Conservation (phyloP, 768 basidiomycete genomes). For the Leccinum disarticulatum region DNA sequence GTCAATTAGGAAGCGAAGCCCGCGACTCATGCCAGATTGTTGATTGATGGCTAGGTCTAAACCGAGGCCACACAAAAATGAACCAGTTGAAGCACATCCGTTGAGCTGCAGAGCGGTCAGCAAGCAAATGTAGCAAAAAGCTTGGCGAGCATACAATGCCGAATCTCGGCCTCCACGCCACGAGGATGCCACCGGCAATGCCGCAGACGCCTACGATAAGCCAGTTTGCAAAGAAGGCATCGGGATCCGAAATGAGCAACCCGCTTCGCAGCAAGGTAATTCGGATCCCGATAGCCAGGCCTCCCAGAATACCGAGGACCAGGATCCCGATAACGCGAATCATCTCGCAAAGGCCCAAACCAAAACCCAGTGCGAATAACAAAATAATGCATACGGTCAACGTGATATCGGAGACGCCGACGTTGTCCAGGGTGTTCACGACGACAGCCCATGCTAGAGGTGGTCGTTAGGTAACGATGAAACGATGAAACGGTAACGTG, state of each 20-base stretch:
- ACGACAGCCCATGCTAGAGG: constrained; percentile 61
- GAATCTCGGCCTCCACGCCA: constrained; percentile 46
- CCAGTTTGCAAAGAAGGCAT: constrained; percentile 50
- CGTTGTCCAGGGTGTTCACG: constrained; percentile 50
- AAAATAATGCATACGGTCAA: constrained; percentile 49
- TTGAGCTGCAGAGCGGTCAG: constrained; percentile 35
- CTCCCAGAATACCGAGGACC: constrained; percentile 51
- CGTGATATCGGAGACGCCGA: constrained; percentile 51
- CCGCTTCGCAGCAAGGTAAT: constrained; percentile 49
- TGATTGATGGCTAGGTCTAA: constrained; percentile 55
- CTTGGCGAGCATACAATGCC: constrained; percentile 45
- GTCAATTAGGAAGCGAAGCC: constrained; percentile 63
- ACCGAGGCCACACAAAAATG: constrained; percentile 57
- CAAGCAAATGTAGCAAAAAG: neutral
- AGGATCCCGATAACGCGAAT: constrained; percentile 48
- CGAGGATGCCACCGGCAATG: constrained; percentile 38
- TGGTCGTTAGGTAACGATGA: neutral
- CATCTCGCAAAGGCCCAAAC: constrained; percentile 53
- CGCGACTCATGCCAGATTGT: constrained; percentile 63
- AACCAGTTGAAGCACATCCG: constrained; percentile 57
- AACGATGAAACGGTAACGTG: neutral
- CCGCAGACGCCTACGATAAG: constrained; percentile 49
- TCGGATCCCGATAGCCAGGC: constrained; percentile 56
- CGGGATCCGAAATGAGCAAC: constrained; percentile 42
- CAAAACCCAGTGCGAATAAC: constrained; percentile 50